Percentiles rank a stretch among this genome's conserved stretches.
phyloP scores from a whole-genome alignment of 768 basidiomycete genomes.

The Hysterangium stoloniferum region DNA sequence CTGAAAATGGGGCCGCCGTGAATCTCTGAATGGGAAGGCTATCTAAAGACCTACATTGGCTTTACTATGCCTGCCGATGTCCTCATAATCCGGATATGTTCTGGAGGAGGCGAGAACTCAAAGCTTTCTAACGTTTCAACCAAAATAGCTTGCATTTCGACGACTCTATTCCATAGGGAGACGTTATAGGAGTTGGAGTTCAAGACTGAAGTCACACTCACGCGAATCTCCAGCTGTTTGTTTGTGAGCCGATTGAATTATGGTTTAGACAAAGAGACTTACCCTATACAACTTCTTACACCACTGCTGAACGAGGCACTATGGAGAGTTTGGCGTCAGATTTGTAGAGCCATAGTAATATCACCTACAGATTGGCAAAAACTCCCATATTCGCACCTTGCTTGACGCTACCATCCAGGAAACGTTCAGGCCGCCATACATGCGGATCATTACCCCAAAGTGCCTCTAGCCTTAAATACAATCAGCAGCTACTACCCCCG shows the following conservation, averaged over 20 bases:
- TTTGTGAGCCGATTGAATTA: neutral
- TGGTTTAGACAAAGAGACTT: neutral
- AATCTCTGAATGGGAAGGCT: no score
- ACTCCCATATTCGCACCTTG: neutral
- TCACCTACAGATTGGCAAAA: neutral
- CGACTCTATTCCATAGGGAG: conserved; percentile 16
- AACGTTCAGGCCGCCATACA: conserved; percentile 1
- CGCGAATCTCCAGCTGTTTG: conserved; percentile 2
- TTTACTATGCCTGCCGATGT: conserved; percentile 26
- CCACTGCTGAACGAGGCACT: conserved; percentile 5
- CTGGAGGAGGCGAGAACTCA: conserved; percentile 24
- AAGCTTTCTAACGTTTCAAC: conserved; percentile 30
- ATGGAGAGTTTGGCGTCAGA: neutral
- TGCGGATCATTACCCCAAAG: conserved; percentile 3
- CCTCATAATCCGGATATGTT: conserved; percentile 25
- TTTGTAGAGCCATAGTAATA: neutral
- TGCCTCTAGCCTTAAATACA: neutral
- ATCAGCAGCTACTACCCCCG: neutral
- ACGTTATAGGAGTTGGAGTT: neutral
- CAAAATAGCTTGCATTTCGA: conserved; percentile 29
- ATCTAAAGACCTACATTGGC: conserved; percentile 25
- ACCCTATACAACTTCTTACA: conserved; percentile 3
- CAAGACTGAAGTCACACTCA: neutral
- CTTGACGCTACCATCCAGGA: neutral
- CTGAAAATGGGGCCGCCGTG: no score